Base-by-base conservation (phyloP, 2,329 filamentous ascomycete genomes). In the Parascedosporium putredinis region DNA sequence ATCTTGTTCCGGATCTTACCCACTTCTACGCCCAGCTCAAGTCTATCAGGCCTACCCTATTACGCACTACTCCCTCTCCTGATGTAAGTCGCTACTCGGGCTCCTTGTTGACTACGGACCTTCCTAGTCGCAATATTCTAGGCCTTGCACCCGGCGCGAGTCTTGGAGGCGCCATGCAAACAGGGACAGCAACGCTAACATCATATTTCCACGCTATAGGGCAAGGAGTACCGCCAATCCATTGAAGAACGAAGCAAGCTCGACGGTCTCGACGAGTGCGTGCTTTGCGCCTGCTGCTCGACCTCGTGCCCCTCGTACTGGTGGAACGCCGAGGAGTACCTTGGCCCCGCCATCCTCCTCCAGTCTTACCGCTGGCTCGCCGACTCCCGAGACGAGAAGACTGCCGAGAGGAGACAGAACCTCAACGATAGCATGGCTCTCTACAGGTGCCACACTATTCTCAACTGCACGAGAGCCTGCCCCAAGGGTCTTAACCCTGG, bases 21-120 rank as follows among this genome's bases (percentile, higher is more conserved):
- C 86, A 93, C 64, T 97, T 98, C 75, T 98, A 98, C 82, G 97
- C 97, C 80, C 93, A 98, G 78, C 98, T 98, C 81, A 95, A 96
- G 74, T 96, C 90, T 14, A 96, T 98, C 73, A 95, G 97, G 83
- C 93, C 93, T 40, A 98, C 95, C 69, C 83, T 98, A 49, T 93
- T 97, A 75, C 82, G 89, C 63, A 84, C 90, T 56, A 93, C 88
- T 24, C 84, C 87, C 50, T 74, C 88, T 40, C 80, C 83, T 58
- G 87, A 96, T 65, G 88, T 94, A 78, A 67, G 85, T 76, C 46
- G 42, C 36, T 34, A 23, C 31, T 22, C 31, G 14, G 14, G n/a
- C 31, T 31, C 47, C 44, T 14, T 24, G 29, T 43, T 24, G 25
- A 31, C 45, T 40, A 24, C 43, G 23, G 33, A 43, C 20, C 22